Evolutionary conservation across 1,284 basidiomycete genomes (phyloP), one percentile per base, ranked within the genome.

Genomic region (Gomphus sp.): DNA sequence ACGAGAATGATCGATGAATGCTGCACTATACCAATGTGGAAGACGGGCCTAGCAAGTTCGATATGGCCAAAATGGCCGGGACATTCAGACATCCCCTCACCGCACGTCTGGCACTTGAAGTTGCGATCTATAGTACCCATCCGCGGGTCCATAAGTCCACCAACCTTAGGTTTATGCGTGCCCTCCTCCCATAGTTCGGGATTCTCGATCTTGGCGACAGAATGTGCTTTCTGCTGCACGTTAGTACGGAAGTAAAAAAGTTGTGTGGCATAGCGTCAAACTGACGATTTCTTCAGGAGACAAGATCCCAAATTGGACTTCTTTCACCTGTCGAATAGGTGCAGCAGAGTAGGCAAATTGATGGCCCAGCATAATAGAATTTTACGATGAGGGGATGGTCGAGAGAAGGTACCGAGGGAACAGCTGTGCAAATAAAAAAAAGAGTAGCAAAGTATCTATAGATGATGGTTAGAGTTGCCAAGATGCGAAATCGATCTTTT

Each of bases 101-200:
- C 94, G 74, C 97, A 99, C 31, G 97, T 99, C 77, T 98, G 94
- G 72, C 97, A 99, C 79, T 99, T 99, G 79, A 97, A 98, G 74
- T 98, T 98, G 64, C 97, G 84, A 78, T 99, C 96, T 72, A 98
- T 98, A 52, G 92, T 99, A 52, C 97, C 97, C 87, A 99, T 93
- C 61, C 93, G 86, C 56, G 95, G 93, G 76, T 99, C 97, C 84
- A 97, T 97, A 66, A 99, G 80, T 62, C 97, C 97, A 61, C 91
- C 94, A 60, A 85, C 80, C 77, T 94, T 96, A 56, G 88, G 91
- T 71, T 87, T 91, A 70, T 85, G 89, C 1, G 86, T 91, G 37
- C 84, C 77, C 72, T 99, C 97, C 70, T 99, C 97, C 85, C 95
- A 94, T 62, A 98, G 94, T 72, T 99, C 97, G 14, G 96, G 94